phyloP scores from a whole-genome alignment of 495 filamentous ascomycete genomes.

The Hypoxylon intermedium region DNA sequence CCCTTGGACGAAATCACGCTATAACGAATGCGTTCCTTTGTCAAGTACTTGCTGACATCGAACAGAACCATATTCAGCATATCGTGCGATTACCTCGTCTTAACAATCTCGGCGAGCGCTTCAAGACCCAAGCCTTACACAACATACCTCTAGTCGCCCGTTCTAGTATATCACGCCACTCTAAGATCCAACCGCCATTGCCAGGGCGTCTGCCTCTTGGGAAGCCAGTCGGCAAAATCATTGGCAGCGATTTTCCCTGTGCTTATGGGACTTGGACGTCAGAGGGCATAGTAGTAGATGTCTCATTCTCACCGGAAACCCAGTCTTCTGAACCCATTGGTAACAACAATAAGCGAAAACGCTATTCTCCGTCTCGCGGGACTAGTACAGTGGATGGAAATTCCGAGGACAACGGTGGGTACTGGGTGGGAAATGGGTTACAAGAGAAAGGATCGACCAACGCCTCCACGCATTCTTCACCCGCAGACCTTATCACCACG shows the following conservation, averaged over 20 bases:
- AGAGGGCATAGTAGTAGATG: neutral
- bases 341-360: slow-evolving; percentile 22
- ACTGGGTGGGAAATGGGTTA: neutral
- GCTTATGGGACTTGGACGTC: slow-evolving; percentile 17
- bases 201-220: slow-evolving; percentile 47
- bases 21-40: slow-evolving; percentile 51
- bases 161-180: slow-evolving; percentile 40
- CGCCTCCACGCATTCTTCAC: slow-evolving; percentile 8
- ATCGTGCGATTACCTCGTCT: slow-evolving; percentile 26
- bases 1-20: slow-evolving; percentile 44
- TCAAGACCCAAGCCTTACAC: slow-evolving; percentile 29
- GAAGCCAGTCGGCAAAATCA: slow-evolving; percentile 32
- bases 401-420: slow-evolving; percentile 1
- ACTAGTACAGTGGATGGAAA: slow-evolving; percentile 1
- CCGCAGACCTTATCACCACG: neutral
- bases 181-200: slow-evolving; percentile 41
- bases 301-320: neutral
- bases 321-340: neutral
- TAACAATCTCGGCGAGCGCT: slow-evolving; percentile 11
- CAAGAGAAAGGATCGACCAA: slow-evolving; percentile 5
- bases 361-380: slow-evolving; percentile 1
- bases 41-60: slow-evolving; percentile 50
- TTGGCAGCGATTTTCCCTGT: neutral
- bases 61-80: slow-evolving; percentile 43
- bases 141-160: slow-evolving; percentile 52